Conservation (phyloP, 2,329 filamentous ascomycete species). For the Helotiales sp. region DNA sequence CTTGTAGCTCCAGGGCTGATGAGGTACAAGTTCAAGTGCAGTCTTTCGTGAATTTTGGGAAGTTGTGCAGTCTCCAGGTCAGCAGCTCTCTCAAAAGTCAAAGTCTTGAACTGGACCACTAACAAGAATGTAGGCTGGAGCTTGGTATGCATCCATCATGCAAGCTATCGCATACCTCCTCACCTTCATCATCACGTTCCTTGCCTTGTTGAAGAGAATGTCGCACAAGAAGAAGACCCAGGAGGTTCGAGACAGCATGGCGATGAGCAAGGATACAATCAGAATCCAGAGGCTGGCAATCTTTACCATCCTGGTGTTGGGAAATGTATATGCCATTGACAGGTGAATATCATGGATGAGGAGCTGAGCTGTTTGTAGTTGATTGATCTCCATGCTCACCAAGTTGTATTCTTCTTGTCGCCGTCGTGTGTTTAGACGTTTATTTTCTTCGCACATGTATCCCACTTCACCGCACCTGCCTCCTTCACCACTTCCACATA, state of each 20-base stretch:
- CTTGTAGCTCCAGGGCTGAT: conserved; percentile 25
- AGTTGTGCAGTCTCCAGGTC: conserved; percentile 34
- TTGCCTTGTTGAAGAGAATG: conserved; percentile 18
- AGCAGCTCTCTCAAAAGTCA: not conserved
- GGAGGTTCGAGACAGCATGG: conserved; percentile 25
- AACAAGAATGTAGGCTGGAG: conserved; percentile 5
- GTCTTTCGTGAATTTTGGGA: conserved; percentile 32
- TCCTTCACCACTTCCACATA: too few relatives aligned
- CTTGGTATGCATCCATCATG: conserved; percentile 32
- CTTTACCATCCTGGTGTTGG: not conserved
- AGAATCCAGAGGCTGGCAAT: not conserved
- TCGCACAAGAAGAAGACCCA: conserved; percentile 30
- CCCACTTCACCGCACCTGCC: too few relatives aligned
- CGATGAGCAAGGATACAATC: not conserved
- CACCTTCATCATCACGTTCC: conserved; percentile 26
- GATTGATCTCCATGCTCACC: not conserved
- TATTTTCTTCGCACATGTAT: not conserved
- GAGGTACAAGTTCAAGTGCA: conserved; percentile 27
- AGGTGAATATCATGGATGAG: not conserved
- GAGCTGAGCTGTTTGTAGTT: not conserved
- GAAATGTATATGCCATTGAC: conserved; percentile 16
- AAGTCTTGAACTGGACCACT: not conserved
- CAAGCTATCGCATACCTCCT: conserved; percentile 28
- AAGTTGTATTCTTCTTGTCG: not conserved
- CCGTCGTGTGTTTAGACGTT: not conserved